Conservation (phyloP, 345 rosid species). For the Stellera chamaejasme region DNA sequence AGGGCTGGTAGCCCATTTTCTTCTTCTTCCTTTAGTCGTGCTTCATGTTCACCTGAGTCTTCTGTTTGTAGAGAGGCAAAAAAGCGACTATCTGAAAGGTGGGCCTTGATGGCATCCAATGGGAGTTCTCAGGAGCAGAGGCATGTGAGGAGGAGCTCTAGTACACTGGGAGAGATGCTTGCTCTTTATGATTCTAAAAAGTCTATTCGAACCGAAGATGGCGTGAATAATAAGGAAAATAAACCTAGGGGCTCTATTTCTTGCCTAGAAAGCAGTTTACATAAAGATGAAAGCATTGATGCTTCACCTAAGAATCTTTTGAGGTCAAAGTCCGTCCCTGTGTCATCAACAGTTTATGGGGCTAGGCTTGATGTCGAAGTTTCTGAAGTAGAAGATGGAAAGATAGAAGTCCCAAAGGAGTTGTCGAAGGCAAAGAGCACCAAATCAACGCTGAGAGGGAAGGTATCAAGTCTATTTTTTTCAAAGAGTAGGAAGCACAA, state of each 20-base stretch:
- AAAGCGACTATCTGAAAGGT: constrained; percentile 82
- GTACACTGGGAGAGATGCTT: constrained; percentile 95
- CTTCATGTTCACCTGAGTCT: constrained; percentile 81
- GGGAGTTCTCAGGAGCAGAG: constrained; percentile 47
- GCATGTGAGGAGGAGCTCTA: constrained; percentile 47
- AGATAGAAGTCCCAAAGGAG: constrained; percentile 38
- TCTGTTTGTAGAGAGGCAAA: constrained; percentile 78
- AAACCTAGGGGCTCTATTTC: constrained; percentile 48
- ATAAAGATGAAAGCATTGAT: constrained; percentile 31
- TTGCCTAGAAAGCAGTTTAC: constrained; percentile 27
- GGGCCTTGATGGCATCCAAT: constrained; percentile 82
- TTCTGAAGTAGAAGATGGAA: constrained; percentile 30
- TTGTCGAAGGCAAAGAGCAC: constrained; percentile 37
- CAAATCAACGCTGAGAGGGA: constrained; percentile 63
- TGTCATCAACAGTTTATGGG: constrained; percentile 38
- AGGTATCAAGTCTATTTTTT: constrained; percentile 77
- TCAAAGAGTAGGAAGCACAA: constrained; percentile 54
- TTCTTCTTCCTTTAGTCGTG: constrained; percentile 58
- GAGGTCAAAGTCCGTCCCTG: constrained; percentile 80
- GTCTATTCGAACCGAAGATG: constrained; percentile 29
- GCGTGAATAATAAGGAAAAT: constrained; percentile 26
- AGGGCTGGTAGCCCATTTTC: constrained; percentile 65
- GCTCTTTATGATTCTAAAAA: constrained; percentile 58
- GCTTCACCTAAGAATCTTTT: constrained; percentile 45
- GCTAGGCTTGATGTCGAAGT: constrained; percentile 38